phyloP scores from a whole-genome alignment of 306 rosid species.

The Cyamopsis tetragonoloba region DNA sequence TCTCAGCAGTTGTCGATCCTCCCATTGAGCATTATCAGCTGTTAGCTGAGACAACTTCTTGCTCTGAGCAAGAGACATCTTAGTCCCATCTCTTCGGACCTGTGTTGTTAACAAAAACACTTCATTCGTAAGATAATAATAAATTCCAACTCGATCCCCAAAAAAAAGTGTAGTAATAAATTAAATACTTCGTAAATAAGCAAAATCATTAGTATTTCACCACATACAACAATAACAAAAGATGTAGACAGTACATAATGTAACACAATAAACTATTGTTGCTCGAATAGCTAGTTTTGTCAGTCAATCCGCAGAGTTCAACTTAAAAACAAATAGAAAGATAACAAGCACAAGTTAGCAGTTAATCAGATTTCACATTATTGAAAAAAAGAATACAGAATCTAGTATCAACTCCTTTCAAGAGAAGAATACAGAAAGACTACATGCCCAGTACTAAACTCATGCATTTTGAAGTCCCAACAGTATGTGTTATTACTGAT shows the following conservation, averaged over 20 bases:
- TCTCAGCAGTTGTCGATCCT: constrained; percentile 89
- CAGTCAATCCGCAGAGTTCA: not conserved
- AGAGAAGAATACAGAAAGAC: not conserved
- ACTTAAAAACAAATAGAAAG: not conserved
- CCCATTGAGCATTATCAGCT: constrained; percentile 99
- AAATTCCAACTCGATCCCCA: not conserved
- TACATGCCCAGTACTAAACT: not conserved
- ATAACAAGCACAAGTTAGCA: not conserved
- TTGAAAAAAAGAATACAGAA: not conserved
- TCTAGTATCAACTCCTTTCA: not conserved
- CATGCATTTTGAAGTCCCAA: not conserved
- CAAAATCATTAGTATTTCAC: not conserved
- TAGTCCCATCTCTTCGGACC: constrained; percentile 93
- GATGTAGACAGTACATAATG: not conserved
- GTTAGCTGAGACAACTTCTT: constrained; percentile 91
- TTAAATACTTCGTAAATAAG: not conserved
- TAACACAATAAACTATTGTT: not conserved
- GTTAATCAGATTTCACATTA: not conserved
- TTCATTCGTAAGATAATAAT: constrained; percentile 1
- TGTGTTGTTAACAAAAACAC: constrained; percentile 30
- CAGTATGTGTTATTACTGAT: not conserved
- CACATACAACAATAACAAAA: not conserved
- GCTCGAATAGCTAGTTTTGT: not conserved
- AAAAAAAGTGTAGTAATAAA: not conserved
- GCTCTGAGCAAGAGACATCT: constrained; percentile 94